Conservation (phyloP, 208 protist species). For the Wallacemonas sp. region DNA sequence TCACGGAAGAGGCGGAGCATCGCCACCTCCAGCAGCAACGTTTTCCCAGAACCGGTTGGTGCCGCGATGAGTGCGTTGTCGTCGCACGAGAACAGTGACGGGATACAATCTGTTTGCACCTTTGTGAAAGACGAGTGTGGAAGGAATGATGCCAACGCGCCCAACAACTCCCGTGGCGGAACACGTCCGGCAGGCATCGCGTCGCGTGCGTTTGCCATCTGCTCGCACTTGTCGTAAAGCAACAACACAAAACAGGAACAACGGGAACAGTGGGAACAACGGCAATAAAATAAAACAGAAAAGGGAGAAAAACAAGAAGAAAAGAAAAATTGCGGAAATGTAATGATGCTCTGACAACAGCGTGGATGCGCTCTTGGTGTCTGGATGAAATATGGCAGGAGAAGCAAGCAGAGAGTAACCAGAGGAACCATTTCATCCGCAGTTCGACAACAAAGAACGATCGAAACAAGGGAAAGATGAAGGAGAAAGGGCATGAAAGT, state of each 20-base stretch:
- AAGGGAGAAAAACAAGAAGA: constrained; percentile 12
- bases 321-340: constrained; percentile 20
- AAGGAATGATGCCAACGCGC: constrained; percentile 47
- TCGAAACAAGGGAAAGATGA: no score
- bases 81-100: constrained; percentile 44
- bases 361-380: no score
- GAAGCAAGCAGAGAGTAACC: not conserved
- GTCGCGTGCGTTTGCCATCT: no score
- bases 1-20: constrained; percentile 82
- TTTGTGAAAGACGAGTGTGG: constrained; percentile 56
- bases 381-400: not conserved
- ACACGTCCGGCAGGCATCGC: no score
- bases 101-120: constrained; percentile 75
- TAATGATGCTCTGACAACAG: no score
- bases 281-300: constrained; percentile 15
- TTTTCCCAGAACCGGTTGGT: constrained; percentile 91
- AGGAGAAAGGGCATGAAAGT: no score
- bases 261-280: constrained; percentile 8
- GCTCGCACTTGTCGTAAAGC: no score
- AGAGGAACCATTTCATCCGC: no score
- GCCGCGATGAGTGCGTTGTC: constrained; percentile 80
- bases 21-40: constrained; percentile 84
- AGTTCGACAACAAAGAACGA: no score
- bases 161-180: constrained; percentile 45
- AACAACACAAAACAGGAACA: no score